phyloP scores from a whole-genome alignment of 768 basidiomycete genomes.

The Coprinopsis marcescibilis region DNA sequence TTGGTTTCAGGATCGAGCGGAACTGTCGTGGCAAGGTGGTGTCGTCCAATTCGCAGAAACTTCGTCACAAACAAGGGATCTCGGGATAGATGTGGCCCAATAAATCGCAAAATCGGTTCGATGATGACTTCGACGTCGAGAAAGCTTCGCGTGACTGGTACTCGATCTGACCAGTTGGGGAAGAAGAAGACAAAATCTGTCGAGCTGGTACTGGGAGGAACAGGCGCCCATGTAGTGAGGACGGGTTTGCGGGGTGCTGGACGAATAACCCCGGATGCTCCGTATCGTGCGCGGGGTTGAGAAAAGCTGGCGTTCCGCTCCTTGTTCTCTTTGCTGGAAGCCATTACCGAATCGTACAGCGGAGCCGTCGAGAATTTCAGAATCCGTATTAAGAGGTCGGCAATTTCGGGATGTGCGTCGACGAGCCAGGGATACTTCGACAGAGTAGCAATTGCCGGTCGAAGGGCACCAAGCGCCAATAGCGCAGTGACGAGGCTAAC shows the following conservation, averaged over 20 bases:
- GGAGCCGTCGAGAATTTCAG: constrained; percentile 63
- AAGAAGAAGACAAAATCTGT: constrained; percentile 90
- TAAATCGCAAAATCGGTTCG: constrained; percentile 73
- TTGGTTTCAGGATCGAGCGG: constrained; percentile 57
- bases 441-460: constrained; percentile 72
- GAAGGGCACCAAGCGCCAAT: constrained; percentile 81
- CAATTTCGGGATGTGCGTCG: constrained; percentile 74
- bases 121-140: constrained; percentile 73
- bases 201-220: constrained; percentile 69
- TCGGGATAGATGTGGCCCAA: constrained; percentile 77
- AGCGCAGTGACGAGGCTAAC: constrained; percentile 71
- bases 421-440: constrained; percentile 82
- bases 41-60: constrained; percentile 71
- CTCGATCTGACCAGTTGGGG: constrained; percentile 69
- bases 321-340: too few relatives aligned
- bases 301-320: constrained; percentile 58
- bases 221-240: constrained; percentile 74
- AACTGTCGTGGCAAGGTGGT: constrained; percentile 50
- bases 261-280: constrained; percentile 46
- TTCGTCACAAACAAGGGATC: constrained; percentile 75
- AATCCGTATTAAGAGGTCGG: constrained; percentile 79
- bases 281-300: constrained; percentile 60
- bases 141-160: constrained; percentile 57
- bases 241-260: constrained; percentile 54
- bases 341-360: constrained; percentile 52